Conservation (phyloP, 352 stramenopile species). For the Phytophthora cajani region DNA sequence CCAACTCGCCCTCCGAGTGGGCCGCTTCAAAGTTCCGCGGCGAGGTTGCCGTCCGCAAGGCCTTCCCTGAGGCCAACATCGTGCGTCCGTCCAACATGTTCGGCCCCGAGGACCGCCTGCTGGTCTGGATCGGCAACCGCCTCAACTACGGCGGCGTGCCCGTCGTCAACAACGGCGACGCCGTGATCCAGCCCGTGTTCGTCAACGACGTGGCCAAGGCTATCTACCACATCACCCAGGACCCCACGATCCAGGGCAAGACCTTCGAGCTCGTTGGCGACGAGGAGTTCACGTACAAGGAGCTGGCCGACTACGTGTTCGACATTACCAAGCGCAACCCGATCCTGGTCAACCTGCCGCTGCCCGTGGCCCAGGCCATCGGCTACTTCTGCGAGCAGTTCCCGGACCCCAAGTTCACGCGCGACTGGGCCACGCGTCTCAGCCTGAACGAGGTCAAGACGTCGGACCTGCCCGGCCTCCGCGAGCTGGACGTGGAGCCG, state of each 20-base stretch:
- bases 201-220: constrained; percentile 85
- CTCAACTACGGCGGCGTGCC: constrained; percentile 82
- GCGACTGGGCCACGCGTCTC: constrained; percentile 79
- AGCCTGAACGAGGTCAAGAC: constrained; percentile 87
- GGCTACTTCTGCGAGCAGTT: constrained; percentile 86
- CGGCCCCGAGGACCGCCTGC: constrained; percentile 94
- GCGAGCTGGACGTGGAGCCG: constrained; percentile 87
- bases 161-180: constrained; percentile 94
- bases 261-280: constrained; percentile 97
- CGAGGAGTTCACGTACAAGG: constrained; percentile 96
- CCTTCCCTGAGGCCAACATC: constrained; percentile 96
- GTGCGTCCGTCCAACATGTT: constrained; percentile 96
- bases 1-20: constrained; percentile 86
- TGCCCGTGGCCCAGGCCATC: constrained; percentile 77
- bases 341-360: constrained; percentile 82
- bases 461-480: constrained; percentile 74
- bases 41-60: constrained; percentile 88
- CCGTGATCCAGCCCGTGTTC: constrained; percentile 94
- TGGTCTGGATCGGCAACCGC: constrained; percentile 92
- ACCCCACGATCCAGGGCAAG: constrained; percentile 90
- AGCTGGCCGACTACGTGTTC: constrained; percentile 97
- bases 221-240: constrained; percentile 83
- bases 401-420: constrained; percentile 84
- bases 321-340: constrained; percentile 87
- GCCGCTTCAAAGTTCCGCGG: constrained; percentile 88